Conservation (phyloP, 306 rosid genomes). For the Crotalaria pallida region DNA sequence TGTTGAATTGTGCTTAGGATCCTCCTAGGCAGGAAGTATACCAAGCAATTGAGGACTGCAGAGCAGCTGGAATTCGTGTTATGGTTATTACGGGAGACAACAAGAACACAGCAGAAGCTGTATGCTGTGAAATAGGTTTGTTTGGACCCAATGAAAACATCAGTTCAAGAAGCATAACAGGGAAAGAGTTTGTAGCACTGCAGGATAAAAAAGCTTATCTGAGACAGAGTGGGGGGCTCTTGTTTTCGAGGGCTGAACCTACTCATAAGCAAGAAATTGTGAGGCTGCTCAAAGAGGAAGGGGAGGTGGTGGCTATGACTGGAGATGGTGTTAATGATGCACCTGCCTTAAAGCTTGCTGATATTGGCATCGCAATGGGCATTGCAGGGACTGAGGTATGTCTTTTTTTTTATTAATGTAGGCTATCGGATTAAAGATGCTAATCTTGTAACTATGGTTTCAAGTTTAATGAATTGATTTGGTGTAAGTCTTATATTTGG, state of each 20-base stretch:
- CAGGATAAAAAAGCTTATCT: conserved; percentile 47
- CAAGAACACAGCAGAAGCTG: conserved; percentile 91
- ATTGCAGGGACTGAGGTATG: conserved; percentile 93
- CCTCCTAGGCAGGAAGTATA: conserved; percentile 88
- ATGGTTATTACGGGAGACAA: conserved; percentile 96
- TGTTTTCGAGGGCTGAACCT: conserved; percentile 98
- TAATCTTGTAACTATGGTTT: background rate
- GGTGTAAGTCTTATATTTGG: background rate
- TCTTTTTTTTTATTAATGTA: background rate
- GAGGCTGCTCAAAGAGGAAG: conserved; percentile 81
- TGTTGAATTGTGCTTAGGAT: conserved; percentile 47
- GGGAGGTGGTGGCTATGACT: conserved; percentile 90
- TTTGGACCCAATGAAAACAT: conserved; percentile 58
- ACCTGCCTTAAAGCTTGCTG: conserved; percentile 95
- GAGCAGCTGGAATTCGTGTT: conserved; percentile 92
- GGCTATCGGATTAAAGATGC: background rate
- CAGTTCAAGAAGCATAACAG: conserved; percentile 64
- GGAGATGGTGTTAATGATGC: conserved; percentile 98
- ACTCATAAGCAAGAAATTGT: conserved; percentile 92
- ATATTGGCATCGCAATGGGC: conserved; percentile 97
- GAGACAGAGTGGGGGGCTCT: conserved; percentile 64
- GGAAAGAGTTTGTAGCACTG: conserved; percentile 63
- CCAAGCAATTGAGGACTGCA: conserved; percentile 85
- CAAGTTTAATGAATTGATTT: background rate
- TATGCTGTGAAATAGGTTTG: conserved; percentile 88